Conservation (phyloP, 2,329 filamentous ascomycete genomes). For the Fusarium pseudocircinatum region DNA sequence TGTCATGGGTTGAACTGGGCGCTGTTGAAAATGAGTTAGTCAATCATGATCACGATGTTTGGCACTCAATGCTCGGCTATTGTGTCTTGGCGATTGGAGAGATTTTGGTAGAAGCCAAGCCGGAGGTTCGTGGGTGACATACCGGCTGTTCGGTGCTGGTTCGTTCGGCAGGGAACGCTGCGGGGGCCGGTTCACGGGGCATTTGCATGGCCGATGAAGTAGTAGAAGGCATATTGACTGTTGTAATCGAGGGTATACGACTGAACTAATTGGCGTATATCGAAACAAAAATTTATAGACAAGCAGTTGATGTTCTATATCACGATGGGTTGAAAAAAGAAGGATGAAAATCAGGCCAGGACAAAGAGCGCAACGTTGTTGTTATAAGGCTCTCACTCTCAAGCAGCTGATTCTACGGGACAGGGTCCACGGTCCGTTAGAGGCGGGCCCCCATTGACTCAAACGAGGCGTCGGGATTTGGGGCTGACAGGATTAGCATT, state of each 20-base stretch:
- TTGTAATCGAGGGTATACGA: neutral
- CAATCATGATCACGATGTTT: neutral
- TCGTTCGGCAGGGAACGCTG: conserved; percentile 39
- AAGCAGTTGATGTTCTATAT: neutral
- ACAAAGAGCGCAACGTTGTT: conserved; percentile 28
- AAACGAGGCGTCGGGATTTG: conserved; percentile 12
- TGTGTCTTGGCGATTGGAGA: neutral
- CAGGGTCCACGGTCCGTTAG: conserved; percentile 21
- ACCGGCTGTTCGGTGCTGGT: conserved; percentile 50
- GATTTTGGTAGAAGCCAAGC: neutral
- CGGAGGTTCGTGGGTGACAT: conserved; percentile 30
- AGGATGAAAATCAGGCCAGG: conserved; percentile 7
- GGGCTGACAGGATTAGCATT: conserved; percentile 8
- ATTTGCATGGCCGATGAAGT: conserved; percentile 41
- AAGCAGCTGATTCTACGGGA: conserved; percentile 9
- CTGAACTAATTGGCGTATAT: neutral
- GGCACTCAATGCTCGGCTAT: neutral
- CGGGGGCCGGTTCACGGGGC: conserved; percentile 47
- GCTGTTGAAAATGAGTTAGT: conserved; percentile 34
- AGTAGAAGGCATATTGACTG: conserved; percentile 31
- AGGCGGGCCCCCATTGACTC: conserved; percentile 19
- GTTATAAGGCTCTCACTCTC: conserved; percentile 26
- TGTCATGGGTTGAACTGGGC: conserved; percentile 49
- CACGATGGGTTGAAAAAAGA: neutral
- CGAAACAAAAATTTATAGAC: neutral